Evolutionary conservation across 768 basidiomycete genomes (phyloP).

Genomic region (Pulveroboletus frians): DNA sequence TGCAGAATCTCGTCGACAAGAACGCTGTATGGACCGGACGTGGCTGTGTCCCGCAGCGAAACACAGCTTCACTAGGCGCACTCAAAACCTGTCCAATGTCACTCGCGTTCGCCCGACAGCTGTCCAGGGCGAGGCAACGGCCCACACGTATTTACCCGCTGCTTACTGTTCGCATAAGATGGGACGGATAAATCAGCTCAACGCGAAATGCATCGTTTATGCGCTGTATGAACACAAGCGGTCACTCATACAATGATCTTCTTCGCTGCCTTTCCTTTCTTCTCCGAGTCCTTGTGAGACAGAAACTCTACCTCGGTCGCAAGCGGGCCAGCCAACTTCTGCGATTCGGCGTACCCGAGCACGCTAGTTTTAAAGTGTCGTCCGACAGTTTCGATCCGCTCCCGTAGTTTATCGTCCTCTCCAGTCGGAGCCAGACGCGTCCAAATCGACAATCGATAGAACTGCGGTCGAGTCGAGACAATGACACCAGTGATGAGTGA

Average conservation of each 20-base stretch:
- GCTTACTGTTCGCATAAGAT: conserved; percentile 26
- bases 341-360: conserved; percentile 71
- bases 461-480: conserved; percentile 88
- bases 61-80: no score
- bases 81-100: conserved; percentile 16
- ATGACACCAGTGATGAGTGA: conserved; percentile 90
- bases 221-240: conserved; percentile 12
- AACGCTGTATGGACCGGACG: background rate
- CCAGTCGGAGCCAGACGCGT: conserved; percentile 73
- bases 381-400: conserved; percentile 81
- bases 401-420: conserved; percentile 56
- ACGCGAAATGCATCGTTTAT: conserved; percentile 14
- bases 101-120: conserved; percentile 24
- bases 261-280: conserved; percentile 80
- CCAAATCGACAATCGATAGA: conserved; percentile 98
- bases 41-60: conserved; percentile 16
- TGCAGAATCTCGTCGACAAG: conserved; percentile 6
- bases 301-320: conserved; percentile 93
- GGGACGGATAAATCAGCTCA: conserved; percentile 31
- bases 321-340: conserved; percentile 76
- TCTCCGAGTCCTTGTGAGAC: conserved; percentile 93
- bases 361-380: conserved; percentile 89
- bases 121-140: conserved; percentile 14
- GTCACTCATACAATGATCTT: conserved; percentile 63
- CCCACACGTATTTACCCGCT: conserved; percentile 19